Conservation (phyloP, 2,329 filamentous ascomycete genomes). For the Bretziella fagacearum region DNA sequence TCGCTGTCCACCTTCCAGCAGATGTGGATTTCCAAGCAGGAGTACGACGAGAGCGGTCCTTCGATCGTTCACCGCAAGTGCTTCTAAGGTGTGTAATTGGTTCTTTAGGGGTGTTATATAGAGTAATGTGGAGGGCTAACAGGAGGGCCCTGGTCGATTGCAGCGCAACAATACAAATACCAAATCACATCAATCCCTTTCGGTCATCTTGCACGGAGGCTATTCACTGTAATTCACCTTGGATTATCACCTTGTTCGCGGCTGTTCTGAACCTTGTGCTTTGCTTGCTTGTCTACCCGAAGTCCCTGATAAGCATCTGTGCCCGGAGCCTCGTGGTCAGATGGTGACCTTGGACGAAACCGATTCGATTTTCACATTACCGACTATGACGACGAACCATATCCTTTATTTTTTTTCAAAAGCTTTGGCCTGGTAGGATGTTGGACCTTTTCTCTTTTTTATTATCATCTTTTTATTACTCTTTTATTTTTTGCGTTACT, state of each 20-base stretch:
- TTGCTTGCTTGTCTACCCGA: no score
- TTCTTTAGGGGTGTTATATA: slow-evolving; percentile 8
- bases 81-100: slow-evolving; percentile 64
- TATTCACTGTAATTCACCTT: background rate
- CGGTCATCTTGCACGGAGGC: slow-evolving; percentile 1
- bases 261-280: background rate
- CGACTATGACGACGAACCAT: slow-evolving; percentile 7
- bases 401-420: slow-evolving; percentile 12
- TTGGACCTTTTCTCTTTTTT: slow-evolving; percentile 11
- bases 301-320: no score
- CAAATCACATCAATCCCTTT: slow-evolving; percentile 17
- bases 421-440: slow-evolving; percentile 13
- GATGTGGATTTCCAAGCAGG: slow-evolving; percentile 99
- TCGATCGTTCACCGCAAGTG: slow-evolving; percentile 99
- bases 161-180: slow-evolving; percentile 21
- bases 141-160: slow-evolving; percentile 11
- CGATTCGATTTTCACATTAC: background rate
- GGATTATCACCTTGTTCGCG: background rate
- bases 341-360: background rate
- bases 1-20: slow-evolving; percentile 99
- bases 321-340: background rate
- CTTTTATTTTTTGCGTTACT: slow-evolving; percentile 23
- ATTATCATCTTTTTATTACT: slow-evolving; percentile 1
- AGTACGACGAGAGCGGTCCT: slow-evolving; percentile 99
- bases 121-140: slow-evolving; percentile 17